These are phyloP conservation scores for Aspergillus arachidicola DNA, from an alignment of 2,329 filamentous ascomycete species.

Conservation along the genomic window DNA sequence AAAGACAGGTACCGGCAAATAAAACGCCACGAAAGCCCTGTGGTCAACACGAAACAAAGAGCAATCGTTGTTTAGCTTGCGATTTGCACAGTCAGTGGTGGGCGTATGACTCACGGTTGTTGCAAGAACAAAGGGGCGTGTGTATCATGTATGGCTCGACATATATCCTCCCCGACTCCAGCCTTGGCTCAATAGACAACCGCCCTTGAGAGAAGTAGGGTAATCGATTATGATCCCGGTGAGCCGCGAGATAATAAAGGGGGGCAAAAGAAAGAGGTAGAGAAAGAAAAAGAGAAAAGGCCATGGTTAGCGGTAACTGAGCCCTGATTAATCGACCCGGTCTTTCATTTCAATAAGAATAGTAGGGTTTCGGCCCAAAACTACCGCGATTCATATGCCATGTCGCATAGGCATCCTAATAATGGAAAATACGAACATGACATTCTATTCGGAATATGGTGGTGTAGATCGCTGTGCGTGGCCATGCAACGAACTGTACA, in stretches of 20 bases:
- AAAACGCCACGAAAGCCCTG: neutral
- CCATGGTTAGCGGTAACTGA: neutral
- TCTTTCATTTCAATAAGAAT: neutral
- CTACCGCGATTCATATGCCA: neutral
- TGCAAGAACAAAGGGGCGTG: neutral
- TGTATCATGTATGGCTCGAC: neutral
- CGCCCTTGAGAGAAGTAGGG: neutral
- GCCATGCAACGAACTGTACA: neutral
- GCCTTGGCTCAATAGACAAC: neutral
- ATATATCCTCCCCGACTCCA: neutral
- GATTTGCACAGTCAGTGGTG: neutral
- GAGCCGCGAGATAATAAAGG: neutral
- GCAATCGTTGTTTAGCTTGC: neutral
- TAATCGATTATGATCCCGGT: neutral
- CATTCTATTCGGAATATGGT: neutral
- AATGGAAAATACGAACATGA: neutral
- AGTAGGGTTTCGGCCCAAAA: neutral
- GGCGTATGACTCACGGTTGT: neutral
- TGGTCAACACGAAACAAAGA: neutral
- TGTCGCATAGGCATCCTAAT: neutral
- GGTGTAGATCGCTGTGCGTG: neutral
- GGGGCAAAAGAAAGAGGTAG: slow-evolving; percentile 2
- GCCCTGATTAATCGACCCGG: neutral
- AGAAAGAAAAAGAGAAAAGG: slow-evolving; percentile 8
- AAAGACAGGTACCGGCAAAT: neutral